Evolutionary conservation across 352 stramenopile genomes (phyloP).

Genomic region (Elongisporangium undulatum): DNA sequence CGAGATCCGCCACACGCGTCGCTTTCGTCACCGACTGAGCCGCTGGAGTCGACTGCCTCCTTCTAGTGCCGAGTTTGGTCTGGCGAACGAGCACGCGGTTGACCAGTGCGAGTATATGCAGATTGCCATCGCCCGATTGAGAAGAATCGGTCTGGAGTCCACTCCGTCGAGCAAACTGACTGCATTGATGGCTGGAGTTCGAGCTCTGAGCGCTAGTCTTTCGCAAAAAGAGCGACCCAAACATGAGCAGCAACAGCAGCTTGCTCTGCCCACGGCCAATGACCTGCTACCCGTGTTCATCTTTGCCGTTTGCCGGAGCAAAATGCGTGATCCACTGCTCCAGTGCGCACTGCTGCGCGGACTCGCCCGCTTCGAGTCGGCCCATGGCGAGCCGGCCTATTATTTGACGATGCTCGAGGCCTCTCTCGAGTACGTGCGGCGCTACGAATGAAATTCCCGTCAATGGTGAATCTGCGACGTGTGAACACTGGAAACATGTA

Average conservation of each 20-base stretch:
- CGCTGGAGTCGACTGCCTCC: background rate
- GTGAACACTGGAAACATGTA: background rate
- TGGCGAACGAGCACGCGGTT: background rate
- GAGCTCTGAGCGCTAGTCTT: constrained; percentile 23
- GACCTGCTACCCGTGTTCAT: constrained; percentile 39
- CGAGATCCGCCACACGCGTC: background rate
- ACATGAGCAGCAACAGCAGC: background rate
- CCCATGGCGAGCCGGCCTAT: constrained; percentile 27
- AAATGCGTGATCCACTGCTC: constrained; percentile 13
- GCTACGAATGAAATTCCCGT: background rate
- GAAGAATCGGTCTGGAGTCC: constrained; percentile 8
- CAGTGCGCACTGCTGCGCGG: constrained; percentile 19
- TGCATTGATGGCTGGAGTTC: constrained; percentile 19
- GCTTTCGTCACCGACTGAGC: background rate
- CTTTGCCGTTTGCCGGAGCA: constrained; percentile 22
- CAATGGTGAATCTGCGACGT: background rate
- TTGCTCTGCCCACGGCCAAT: constrained; percentile 18
- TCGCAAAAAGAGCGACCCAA: background rate
- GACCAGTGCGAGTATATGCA: background rate
- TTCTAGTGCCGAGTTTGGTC: background rate
- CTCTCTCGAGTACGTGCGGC: constrained; percentile 23
- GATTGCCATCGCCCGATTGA: background rate
- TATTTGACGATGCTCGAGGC: constrained; percentile 48
- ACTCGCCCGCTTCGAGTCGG: constrained; percentile 24
- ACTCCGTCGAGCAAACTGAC: constrained; percentile 25